Evolutionary conservation across 768 basidiomycete genomes (phyloP).

Genomic region (Suillus bovinus): DNA sequence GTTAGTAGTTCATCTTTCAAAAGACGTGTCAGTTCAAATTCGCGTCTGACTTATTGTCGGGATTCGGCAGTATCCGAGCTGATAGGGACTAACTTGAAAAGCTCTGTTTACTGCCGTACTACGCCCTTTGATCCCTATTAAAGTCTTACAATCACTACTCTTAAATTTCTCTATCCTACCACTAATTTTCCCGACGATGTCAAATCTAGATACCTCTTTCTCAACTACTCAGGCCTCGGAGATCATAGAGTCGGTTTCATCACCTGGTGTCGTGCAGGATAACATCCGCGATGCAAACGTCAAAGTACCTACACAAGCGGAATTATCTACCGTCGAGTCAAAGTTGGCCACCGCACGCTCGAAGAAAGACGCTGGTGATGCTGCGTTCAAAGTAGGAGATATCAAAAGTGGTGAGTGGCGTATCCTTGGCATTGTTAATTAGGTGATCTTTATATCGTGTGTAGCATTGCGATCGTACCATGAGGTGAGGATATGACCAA

Average conservation of each 20-base stretch:
- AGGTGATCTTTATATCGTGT: background rate
- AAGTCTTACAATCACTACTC: background rate
- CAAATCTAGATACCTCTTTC: background rate
- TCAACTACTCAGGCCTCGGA: background rate
- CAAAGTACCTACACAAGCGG: slow-evolving; percentile 18
- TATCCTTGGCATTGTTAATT: background rate
- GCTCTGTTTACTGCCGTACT: background rate
- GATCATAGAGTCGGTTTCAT: slow-evolving; percentile 1
- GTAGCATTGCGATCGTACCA: slow-evolving; percentile 74
- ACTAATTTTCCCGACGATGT: background rate
- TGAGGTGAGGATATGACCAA: slow-evolving; percentile 45
- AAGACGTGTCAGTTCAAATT: too few species aligned
- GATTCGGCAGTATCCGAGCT: background rate
- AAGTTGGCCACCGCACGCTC: slow-evolving; percentile 65
- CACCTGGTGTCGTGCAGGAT: slow-evolving; percentile 7
- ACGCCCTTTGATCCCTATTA: too few species aligned
- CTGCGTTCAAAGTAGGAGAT: slow-evolving; percentile 68
- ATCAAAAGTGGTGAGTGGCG: slow-evolving; percentile 52
- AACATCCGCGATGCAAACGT: slow-evolving; percentile 21
- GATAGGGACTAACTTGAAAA: slow-evolving; percentile 2
- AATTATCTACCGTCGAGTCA: slow-evolving; percentile 33
- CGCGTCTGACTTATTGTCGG: background rate
- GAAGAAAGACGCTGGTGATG: slow-evolving; percentile 67
- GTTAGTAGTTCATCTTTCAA: too few species aligned
- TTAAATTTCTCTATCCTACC: background rate